These are phyloP conservation scores for Eragrostis nindensis DNA, from an alignment of 176 grass and related monocot species.

Conservation along the genomic window DNA sequence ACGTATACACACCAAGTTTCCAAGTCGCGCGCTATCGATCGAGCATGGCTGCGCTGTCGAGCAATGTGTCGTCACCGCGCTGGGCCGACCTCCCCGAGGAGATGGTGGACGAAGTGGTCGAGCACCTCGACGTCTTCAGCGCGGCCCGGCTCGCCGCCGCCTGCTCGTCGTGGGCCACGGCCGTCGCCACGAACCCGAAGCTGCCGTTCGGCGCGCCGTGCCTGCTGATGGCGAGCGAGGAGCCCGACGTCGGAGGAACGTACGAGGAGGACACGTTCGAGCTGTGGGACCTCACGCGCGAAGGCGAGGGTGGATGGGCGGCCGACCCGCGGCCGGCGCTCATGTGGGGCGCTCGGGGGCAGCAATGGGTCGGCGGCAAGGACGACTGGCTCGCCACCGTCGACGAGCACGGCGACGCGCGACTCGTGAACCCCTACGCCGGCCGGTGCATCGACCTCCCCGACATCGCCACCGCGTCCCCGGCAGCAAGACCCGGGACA, in stretches of 20 bases:
- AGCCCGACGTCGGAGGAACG: neutral
- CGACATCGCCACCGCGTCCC: neutral
- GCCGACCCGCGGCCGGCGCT: neutral
- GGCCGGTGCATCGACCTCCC: neutral
- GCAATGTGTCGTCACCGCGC: neutral
- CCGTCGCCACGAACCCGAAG: neutral
- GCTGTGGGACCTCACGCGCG: neutral
- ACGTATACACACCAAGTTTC: too few species aligned
- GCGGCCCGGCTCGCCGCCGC: neutral
- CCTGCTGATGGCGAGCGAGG: neutral
- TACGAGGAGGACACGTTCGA: neutral
- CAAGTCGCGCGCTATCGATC: neutral
- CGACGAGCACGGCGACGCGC: neutral
- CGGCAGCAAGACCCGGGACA: neutral
- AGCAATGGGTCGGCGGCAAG: constrained; percentile 1
- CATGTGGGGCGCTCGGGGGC: neutral
- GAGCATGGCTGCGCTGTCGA: neutral
- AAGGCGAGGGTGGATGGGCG: too few species aligned
- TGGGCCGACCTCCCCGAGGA: neutral
- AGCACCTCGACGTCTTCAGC: neutral
- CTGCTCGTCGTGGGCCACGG: neutral
- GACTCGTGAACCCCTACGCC: constrained; percentile 3
- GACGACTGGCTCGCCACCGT: neutral
- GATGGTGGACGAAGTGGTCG: neutral
- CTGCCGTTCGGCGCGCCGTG: neutral